Percentiles rank a stretch among this genome's conserved stretches.
Evolutionary conservation across 139 green algal genomes (phyloP).

Genomic region (Chlamydomonas incerta): DNA sequence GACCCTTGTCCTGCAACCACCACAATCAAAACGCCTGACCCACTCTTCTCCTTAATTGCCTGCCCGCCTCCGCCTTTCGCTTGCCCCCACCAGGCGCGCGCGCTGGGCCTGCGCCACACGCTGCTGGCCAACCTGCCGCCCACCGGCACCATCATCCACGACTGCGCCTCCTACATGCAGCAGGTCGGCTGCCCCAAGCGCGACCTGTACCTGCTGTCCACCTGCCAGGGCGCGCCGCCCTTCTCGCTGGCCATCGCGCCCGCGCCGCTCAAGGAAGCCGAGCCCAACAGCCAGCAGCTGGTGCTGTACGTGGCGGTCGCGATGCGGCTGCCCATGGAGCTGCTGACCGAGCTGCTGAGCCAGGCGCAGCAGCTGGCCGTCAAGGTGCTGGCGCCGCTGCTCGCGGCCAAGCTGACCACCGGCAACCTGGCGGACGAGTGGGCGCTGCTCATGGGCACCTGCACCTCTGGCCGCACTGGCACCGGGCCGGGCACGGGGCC

Average conservation of each 20-base stretch:
- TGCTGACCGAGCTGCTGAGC: constrained; percentile 3
- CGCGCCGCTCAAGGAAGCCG: constrained; percentile 3
- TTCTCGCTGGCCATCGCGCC: constrained; percentile 18
- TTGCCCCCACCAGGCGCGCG: constrained; percentile 15
- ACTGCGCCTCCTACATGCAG: constrained; percentile 40
- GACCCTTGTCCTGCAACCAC: too few relatives aligned
- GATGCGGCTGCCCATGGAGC: background rate
- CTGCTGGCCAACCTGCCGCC: constrained; percentile 20
- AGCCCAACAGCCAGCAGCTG: background rate
- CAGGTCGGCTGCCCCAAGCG: constrained; percentile 38
- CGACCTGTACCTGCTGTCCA: constrained; percentile 35
- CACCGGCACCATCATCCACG: constrained; percentile 19
- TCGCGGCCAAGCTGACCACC: background rate
- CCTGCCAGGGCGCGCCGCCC: constrained; percentile 26
- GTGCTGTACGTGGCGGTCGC: constrained; percentile 22
- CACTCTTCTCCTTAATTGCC: too few relatives aligned
- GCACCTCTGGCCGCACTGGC: background rate
- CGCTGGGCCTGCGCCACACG: constrained; percentile 27
- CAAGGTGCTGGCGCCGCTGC: background rate
- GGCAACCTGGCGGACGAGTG: constrained; percentile 18
- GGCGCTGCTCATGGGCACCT: constrained; percentile 18
- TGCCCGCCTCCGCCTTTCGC: background rate
- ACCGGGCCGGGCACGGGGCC: too few relatives aligned
- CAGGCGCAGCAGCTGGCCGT: constrained; percentile 9
- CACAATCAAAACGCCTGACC: too few relatives aligned